Evolutionary conservation across 2,329 filamentous ascomycete genomes (phyloP).

Genomic region (Alternaria triticimaculans): DNA sequence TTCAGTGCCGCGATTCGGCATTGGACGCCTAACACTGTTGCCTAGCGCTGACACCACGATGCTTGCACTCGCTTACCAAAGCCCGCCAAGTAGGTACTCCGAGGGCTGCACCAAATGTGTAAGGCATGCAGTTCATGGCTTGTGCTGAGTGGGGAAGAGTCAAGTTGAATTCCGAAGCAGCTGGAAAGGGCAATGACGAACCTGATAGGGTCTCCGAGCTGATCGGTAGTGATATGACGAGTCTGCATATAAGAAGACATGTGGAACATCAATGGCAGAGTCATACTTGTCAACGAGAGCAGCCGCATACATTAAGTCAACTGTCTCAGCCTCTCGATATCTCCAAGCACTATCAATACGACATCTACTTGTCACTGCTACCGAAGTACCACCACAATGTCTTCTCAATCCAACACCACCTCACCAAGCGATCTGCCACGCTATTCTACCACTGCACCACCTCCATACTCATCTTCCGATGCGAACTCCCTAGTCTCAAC

Average conservation of each 20-base stretch:
- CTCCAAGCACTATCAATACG: background rate
- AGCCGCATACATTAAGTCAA: background rate
- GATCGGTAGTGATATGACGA: background rate
- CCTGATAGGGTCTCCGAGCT: background rate
- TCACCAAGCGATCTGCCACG: background rate
- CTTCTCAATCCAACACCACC: background rate
- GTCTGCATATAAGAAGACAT: background rate
- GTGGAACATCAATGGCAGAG: background rate
- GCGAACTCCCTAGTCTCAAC: slow-evolving; percentile 12
- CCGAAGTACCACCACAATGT: slow-evolving; percentile 1
- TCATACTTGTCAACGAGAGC: background rate
- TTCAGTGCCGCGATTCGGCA: background rate
- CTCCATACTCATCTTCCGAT: slow-evolving; percentile 19
- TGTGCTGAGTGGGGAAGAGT: background rate
- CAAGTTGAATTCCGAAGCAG: background rate
- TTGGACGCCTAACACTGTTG: slow-evolving; percentile 4
- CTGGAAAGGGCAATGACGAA: background rate
- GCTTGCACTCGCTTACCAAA: background rate
- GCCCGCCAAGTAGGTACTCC: background rate
- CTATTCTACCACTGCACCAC: slow-evolving; percentile 7
- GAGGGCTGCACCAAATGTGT: background rate
- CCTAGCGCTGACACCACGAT: background rate
- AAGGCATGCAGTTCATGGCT: background rate
- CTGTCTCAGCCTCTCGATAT: background rate
- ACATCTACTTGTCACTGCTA: background rate